These are phyloP conservation scores for Oemleria cerasiformis DNA, from an alignment of 306 rosid species.

Conservation along the genomic window DNA sequence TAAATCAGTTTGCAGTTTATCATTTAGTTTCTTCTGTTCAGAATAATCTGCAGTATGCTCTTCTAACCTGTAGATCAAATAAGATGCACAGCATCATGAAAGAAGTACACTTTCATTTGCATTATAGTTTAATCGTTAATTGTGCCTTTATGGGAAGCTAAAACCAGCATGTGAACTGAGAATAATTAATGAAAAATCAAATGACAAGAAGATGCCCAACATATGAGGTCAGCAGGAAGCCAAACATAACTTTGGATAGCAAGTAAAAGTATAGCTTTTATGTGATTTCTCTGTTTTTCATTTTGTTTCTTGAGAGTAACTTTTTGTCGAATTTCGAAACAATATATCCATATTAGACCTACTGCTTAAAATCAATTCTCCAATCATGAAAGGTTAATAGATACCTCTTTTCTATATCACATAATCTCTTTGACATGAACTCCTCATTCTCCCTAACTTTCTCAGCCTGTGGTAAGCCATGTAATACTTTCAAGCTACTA, in stretches of 20 bases:
- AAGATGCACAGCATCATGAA: slow-evolving; percentile 18
- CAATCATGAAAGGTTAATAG: neutral
- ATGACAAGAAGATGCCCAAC: neutral
- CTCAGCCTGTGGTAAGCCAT: slow-evolving; percentile 65
- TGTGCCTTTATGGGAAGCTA: neutral
- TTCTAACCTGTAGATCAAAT: slow-evolving; percentile 62
- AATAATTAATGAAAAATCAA: neutral
- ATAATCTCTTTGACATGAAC: slow-evolving; percentile 45
- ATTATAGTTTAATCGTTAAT: neutral
- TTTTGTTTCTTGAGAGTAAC: too few species aligned
- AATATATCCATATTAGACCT: too few species aligned
- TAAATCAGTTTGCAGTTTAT: slow-evolving; percentile 51
- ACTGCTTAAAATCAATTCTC: neutral
- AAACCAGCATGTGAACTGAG: neutral
- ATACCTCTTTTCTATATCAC: slow-evolving; percentile 65
- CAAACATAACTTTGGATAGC: neutral
- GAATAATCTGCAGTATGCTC: slow-evolving; percentile 59
- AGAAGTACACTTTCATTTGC: neutral
- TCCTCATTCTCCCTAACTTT: slow-evolving; percentile 92
- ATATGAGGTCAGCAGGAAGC: neutral
- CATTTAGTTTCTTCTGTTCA: slow-evolving; percentile 50
- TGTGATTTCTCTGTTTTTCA: neutral
- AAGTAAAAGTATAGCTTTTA: neutral
- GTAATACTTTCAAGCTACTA: slow-evolving; percentile 26
- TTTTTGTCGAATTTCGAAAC: too few species aligned